These are phyloP conservation scores for Dictyostelium intermedium DNA, from an alignment of 78 protist genomes.

Conservation along the genomic window DNA sequence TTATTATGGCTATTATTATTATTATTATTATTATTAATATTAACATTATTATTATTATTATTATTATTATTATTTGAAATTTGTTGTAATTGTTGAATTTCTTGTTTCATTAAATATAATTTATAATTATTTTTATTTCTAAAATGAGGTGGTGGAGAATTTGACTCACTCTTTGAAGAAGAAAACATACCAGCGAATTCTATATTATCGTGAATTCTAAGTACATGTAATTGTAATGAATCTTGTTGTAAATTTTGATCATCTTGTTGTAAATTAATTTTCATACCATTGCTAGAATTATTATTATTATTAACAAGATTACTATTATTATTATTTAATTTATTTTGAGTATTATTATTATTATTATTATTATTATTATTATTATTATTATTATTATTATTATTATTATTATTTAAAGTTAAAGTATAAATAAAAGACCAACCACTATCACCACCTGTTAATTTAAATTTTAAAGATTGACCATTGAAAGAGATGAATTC, in stretches of 20 bases:
- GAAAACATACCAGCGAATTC: conserved; percentile 15
- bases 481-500: conserved; percentile 11
- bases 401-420: not conserved
- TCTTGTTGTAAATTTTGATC: not conserved
- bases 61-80: not conserved
- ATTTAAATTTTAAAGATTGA: not conserved
- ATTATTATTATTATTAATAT: not conserved
- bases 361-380: not conserved
- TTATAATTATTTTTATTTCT: not conserved
- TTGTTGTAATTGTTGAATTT: not conserved
- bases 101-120: not conserved
- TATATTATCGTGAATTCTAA: conserved; percentile 35
- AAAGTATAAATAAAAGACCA: conserved; percentile 65
- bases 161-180: not conserved
- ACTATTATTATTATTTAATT: not conserved
- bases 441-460: conserved; percentile 71
- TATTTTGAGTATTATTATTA: not conserved
- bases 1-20: not conserved
- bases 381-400: not conserved
- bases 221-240: not conserved
- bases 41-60: not conserved
- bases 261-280: not conserved
- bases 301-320: not conserved
- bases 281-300: not conserved
- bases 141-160: not conserved